phyloP scores from a whole-genome alignment of 2,329 filamentous ascomycete genomes.

The Clathrospora elynae region DNA sequence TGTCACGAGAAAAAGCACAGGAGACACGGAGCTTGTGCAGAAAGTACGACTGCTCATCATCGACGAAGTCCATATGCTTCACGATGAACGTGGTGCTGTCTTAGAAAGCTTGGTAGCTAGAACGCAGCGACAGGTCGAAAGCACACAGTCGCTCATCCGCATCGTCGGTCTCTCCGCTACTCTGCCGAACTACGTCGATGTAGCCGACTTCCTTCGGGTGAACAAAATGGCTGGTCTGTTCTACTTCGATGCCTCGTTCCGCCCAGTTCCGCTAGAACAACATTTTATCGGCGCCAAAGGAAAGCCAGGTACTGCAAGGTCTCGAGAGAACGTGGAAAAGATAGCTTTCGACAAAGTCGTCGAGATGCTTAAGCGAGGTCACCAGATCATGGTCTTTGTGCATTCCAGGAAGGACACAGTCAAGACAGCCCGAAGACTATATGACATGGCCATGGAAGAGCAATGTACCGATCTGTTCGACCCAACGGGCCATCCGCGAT shows the following conservation, averaged over 20 bases:
- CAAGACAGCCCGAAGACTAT: conserved; percentile 80
- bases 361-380: conserved; percentile 87
- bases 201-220: conserved; percentile 95
- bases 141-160: conserved; percentile 94
- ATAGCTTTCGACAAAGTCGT: conserved; percentile 92
- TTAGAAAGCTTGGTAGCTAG: conserved; percentile 93
- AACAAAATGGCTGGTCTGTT: conserved; percentile 92
- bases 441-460: conserved; percentile 84
- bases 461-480: conserved; percentile 82
- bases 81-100: conserved; percentile 94
- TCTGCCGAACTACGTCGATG: conserved; percentile 93
- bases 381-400: conserved; percentile 99
- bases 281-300: conserved; percentile 97
- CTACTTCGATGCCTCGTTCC: conserved; percentile 95
- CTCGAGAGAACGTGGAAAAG: conserved; percentile 85
- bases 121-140: conserved; percentile 95
- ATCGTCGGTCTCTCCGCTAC: conserved; percentile 96
- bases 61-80: conserved; percentile 99
- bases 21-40: conserved; percentile 95
- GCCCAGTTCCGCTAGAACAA: conserved; percentile 93
- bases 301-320: conserved; percentile 79
- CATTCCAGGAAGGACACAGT: conserved; percentile 95
- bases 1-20: conserved; percentile 93
- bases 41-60: conserved; percentile 96
- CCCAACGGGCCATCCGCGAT: conserved; percentile 76